phyloP scores from a whole-genome alignment of 768 basidiomycete species.

The Pisolithus sp. region DNA sequence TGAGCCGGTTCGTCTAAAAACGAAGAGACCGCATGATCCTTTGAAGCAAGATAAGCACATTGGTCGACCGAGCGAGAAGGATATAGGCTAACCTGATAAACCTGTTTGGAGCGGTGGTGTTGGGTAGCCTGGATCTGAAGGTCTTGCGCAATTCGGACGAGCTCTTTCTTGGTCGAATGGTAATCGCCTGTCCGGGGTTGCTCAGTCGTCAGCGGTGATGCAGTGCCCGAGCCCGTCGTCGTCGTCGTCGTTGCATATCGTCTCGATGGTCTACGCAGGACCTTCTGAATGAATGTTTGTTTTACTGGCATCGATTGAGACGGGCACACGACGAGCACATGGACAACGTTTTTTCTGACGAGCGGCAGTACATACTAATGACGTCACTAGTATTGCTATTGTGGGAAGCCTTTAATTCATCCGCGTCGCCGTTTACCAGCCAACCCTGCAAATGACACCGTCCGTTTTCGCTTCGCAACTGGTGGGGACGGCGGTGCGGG shows the following conservation, averaged over 20 bases:
- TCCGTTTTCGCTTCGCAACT: slow-evolving; percentile 38
- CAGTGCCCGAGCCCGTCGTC: neutral
- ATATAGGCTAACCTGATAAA: neutral
- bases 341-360: neutral
- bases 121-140: neutral
- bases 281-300: slow-evolving; percentile 52
- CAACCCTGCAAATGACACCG: slow-evolving; percentile 41
- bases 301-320: slow-evolving; percentile 36
- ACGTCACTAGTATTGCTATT: slow-evolving; percentile 2
- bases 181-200: slow-evolving; percentile 35
- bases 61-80: neutral
- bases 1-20: slow-evolving; percentile 2
- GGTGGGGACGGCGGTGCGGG: slow-evolving; percentile 23
- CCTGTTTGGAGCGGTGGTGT: neutral
- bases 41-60: neutral
- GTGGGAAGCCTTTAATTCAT: neutral
- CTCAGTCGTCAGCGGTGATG: neutral
- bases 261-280: slow-evolving; percentile 62
- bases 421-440: slow-evolving; percentile 12
- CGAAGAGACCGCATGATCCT: neutral
- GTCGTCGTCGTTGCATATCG: slow-evolving; percentile 37
- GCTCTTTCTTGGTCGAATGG: slow-evolving; percentile 44
- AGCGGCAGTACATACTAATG: neutral
- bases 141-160: slow-evolving; percentile 40
- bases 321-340: neutral